Evolutionary conservation across 257 asterid species (phyloP).

Genomic region (Nicotiana otophora): DNA sequence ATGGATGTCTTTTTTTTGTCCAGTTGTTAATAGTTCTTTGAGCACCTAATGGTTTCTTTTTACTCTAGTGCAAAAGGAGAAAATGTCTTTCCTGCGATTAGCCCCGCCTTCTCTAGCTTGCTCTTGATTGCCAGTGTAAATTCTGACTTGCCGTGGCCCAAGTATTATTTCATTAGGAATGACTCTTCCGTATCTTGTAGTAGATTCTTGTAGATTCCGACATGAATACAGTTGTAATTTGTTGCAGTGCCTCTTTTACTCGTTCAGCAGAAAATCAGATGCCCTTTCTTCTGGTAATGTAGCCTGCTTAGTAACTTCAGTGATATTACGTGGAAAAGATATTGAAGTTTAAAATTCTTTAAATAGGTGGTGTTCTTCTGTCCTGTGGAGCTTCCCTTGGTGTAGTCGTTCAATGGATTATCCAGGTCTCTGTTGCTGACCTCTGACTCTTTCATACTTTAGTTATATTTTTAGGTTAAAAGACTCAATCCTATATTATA

Average conservation of each 20-base stretch:
- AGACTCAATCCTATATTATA: not conserved
- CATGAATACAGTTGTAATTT: not conserved
- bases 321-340: not conserved
- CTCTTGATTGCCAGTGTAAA: conserved; percentile 39
- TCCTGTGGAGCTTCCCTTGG: conserved; percentile 37
- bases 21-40: not conserved
- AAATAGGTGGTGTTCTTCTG: conserved; percentile 28
- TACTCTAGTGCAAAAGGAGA: conserved; percentile 37
- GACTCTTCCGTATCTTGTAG: not conserved
- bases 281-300: conserved; percentile 19
- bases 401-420: conserved; percentile 34
- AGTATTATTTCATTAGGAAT: not conserved
- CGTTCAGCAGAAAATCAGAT: conserved; percentile 19
- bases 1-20: conserved; percentile 7
- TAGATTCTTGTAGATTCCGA: conserved; percentile 10
- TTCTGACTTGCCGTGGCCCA: not conserved
- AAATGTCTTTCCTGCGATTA: conserved; percentile 32
- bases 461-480: not conserved
- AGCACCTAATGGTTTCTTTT: not conserved
- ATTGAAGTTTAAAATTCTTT: conserved; percentile 8
- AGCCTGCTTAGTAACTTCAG: not conserved
- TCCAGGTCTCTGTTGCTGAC: conserved; percentile 24
- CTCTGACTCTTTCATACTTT: not conserved
- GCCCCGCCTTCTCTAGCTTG: conserved; percentile 37
- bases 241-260: conserved; percentile 32